phyloP scores from a whole-genome alignment of 164 flowering plant genomes.

The Vitis labrusca region DNA sequence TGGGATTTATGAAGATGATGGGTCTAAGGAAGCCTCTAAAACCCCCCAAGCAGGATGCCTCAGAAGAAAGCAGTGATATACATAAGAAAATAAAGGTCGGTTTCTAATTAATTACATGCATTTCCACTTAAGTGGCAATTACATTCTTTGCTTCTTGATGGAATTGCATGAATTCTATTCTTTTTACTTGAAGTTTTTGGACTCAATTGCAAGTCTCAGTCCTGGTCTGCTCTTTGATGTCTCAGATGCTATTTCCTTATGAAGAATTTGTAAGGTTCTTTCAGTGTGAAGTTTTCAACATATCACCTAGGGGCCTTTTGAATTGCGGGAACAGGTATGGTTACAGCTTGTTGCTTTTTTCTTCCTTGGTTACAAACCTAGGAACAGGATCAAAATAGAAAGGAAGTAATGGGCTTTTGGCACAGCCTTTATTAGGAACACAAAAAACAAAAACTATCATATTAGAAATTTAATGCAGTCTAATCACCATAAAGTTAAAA shows the following conservation, averaged over 20 bases:
- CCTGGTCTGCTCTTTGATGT: slow-evolving; percentile 5
- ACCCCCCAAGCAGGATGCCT: slow-evolving; percentile 27
- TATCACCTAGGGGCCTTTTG: slow-evolving; percentile 78
- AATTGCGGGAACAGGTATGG: slow-evolving; percentile 90
- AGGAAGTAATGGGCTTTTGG: too few species aligned
- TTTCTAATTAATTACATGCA: neutral
- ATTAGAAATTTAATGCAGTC: too few species aligned
- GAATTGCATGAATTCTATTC: neutral
- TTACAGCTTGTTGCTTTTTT: neutral
- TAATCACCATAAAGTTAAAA: too few species aligned
- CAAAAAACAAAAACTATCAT: too few species aligned
- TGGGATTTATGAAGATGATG: slow-evolving; percentile 41
- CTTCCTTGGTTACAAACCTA: neutral
- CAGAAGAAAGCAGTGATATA: slow-evolving; percentile 22
- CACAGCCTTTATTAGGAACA: too few species aligned
- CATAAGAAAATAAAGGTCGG: slow-evolving; percentile 56
- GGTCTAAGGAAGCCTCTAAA: slow-evolving; percentile 53
- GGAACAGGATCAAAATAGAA: too few species aligned
- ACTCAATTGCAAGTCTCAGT: slow-evolving; percentile 4
- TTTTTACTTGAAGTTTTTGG: neutral
- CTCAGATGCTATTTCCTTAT: slow-evolving; percentile 80
- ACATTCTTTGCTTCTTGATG: neutral
- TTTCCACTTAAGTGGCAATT: neutral
- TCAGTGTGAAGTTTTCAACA: slow-evolving; percentile 47
- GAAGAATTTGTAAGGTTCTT: slow-evolving; percentile 74